phyloP scores from a whole-genome alignment of 2,329 filamentous ascomycete genomes.

The Colletotrichum plurivorum region DNA sequence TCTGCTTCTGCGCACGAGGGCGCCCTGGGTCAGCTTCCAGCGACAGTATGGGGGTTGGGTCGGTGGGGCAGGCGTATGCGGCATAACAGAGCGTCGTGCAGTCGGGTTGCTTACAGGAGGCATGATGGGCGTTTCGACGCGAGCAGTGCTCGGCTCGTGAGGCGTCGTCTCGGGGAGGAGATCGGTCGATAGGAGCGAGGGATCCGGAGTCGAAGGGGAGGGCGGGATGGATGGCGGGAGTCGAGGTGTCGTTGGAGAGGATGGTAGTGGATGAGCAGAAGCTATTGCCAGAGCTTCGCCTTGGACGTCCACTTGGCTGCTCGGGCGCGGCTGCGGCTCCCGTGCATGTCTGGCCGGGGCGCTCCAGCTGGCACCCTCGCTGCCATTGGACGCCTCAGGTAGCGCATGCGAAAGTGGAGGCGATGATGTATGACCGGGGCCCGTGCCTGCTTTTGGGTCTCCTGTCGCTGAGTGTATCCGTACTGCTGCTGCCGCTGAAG shows the following conservation, averaged over 20 bases:
- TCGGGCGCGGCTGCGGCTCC: conserved; percentile 39
- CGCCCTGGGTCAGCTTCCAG: conserved; percentile 34
- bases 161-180: conserved; percentile 30
- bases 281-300: conserved; percentile 51
- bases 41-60: conserved; percentile 20
- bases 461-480: conserved; percentile 38
- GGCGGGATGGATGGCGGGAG: conserved; percentile 50
- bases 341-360: conserved; percentile 32
- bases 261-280: conserved; percentile 57
- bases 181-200: conserved; percentile 48
- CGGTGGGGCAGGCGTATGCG: conserved; percentile 34
- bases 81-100: conserved; percentile 27
- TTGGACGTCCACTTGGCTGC: conserved; percentile 39
- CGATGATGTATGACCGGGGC: conserved; percentile 39
- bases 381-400: conserved; percentile 30
- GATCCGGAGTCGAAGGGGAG: conserved; percentile 46
- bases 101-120: conserved; percentile 64
- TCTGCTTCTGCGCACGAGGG: conserved; percentile 42
- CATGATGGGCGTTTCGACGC: conserved; percentile 61
- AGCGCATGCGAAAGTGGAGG: conserved; percentile 34
- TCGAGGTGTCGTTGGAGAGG: conserved; percentile 56
- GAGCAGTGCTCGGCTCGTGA: conserved; percentile 39
- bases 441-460: conserved; percentile 35
- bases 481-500: conserved; percentile 47
- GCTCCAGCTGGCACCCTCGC: conserved; percentile 26